Percentiles rank a stretch among this genome's conserved stretches.
These are phyloP conservation scores for Blastocystis sp. DNA, from an alignment of 352 stramenopile species.

Conservation along the genomic window DNA sequence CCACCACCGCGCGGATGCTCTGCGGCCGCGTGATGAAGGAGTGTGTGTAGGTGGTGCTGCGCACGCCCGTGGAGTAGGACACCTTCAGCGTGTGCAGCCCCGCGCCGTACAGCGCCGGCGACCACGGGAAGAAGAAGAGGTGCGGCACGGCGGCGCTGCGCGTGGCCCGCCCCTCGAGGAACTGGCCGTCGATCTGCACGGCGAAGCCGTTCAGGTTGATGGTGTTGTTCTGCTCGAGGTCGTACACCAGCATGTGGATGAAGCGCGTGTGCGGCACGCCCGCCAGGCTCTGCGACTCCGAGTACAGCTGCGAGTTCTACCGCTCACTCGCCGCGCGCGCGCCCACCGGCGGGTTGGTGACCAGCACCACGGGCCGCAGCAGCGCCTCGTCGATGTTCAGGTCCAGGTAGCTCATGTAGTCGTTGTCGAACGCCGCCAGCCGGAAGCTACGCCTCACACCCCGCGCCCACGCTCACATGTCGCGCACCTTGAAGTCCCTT, in stretches of 20 bases:
- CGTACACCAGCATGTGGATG: conserved; percentile 41
- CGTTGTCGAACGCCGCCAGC: conserved; percentile 41
- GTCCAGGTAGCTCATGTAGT: conserved; percentile 40
- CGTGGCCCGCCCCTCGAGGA: background rate
- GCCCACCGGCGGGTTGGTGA: conserved; percentile 40
- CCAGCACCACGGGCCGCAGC: background rate
- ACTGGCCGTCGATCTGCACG: background rate
- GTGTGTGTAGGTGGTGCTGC: background rate
- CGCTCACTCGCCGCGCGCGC: background rate
- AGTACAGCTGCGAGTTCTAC: conserved; percentile 60
- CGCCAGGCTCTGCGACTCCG: conserved; percentile 2
- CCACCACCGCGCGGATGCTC: background rate
- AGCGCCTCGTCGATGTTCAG: conserved; percentile 1
- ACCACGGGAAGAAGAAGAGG: conserved; percentile 24
- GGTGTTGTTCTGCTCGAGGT: background rate
- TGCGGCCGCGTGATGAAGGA: background rate
- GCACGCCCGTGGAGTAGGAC: background rate
- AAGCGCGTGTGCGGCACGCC: background rate
- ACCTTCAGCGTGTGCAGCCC: conserved; percentile 13
- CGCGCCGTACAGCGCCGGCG: background rate
- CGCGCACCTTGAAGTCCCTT: conserved; percentile 43
- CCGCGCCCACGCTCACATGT: background rate
- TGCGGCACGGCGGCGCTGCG: background rate
- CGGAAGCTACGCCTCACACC: conserved; percentile 6
- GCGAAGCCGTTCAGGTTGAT: conserved; percentile 11